Percentiles rank a stretch among this genome's conserved stretches.
Evolutionary conservation across 1,139 yeast species (phyloP).

Genomic region (Pichia sp.): DNA sequence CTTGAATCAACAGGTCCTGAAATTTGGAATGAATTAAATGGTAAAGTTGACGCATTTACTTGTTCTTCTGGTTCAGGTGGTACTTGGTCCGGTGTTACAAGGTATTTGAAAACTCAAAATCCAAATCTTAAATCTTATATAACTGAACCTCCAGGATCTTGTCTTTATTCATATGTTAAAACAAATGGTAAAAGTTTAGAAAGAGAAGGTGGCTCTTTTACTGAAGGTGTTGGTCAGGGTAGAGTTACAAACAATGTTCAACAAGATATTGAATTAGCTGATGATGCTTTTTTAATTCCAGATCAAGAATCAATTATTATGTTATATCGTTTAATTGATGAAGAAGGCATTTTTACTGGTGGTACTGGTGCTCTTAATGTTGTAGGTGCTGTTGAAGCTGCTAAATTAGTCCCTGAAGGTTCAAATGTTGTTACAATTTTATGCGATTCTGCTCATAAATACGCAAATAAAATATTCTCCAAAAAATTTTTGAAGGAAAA

Average conservation of each 20-base stretch:
- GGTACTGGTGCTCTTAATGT: constrained; percentile 76
- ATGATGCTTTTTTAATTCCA: constrained; percentile 69
- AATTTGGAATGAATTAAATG: constrained; percentile 80
- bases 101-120: constrained; percentile 55
- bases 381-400: constrained; percentile 58
- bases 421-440: constrained; percentile 78
- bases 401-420: constrained; percentile 60
- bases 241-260: constrained; percentile 77
- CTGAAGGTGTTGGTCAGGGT: constrained; percentile 96
- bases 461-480: constrained; percentile 74
- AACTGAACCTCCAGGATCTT: constrained; percentile 94
- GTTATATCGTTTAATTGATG: constrained; percentile 77
- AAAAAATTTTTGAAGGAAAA: constrained; percentile 70
- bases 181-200: constrained; percentile 34
- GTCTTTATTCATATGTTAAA: constrained; percentile 68
- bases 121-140: constrained; percentile 44
- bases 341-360: constrained; percentile 88
- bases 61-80: constrained; percentile 93
- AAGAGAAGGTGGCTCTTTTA: constrained; percentile 76
- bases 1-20: constrained; percentile 92
- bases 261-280: constrained; percentile 62
- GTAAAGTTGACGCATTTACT: constrained; percentile 78
- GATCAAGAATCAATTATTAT: constrained; percentile 71
- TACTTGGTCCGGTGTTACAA: constrained; percentile 76
- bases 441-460: constrained; percentile 86